Evolutionary conservation across 441 rosid genomes (phyloP), one percentile per base, ranked within the genome.

Genomic region (Isatis lusitanica): DNA sequence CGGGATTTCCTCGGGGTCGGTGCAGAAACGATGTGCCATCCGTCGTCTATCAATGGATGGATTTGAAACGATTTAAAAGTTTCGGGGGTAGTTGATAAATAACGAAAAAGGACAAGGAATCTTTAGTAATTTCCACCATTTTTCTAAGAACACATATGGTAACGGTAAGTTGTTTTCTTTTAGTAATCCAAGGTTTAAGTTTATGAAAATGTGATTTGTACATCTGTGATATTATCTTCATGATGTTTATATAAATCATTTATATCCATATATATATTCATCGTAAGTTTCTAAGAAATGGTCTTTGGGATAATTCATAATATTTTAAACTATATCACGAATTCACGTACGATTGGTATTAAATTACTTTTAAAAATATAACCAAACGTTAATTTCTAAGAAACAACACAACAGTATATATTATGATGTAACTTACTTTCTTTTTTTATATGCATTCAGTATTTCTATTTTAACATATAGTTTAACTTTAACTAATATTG

Each of bases 1-100:
- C 89, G 99, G 70, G 99, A 94, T 61, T 94, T 94, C 68, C 86
- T 94, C 40, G 98, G 99, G 51, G 97, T 92, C 26, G 97, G 95
- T 56, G 85, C 82, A 24, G 89, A 80, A 74, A 68, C 88, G 51
- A 75, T 84, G 46, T 82, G 85, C 55, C 88, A 85, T 66, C 90
- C 91, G 55, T 71, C 95, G 65, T 79, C 98, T 50, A 89, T 89
- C 79, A 84, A 87, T 83, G 94, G 96, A 60, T 92, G 96, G 97
- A 88, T 84, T 68, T 89, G 82, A 92, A 48, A 50, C 50, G 2
- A 0, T 63, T 64, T 18, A 26, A 38, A 28, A 55, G 53, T 55
- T 69, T 47, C 11, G 30, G 46, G 57, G 61, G 6, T 2, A 56
- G 63, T 44, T 7, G 9, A 17, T 63, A 47, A 71, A 65, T 70